Evolutionary conservation across 2,329 filamentous ascomycete species (phyloP), one percentile per base, ranked within the genome.

Genomic region (Lachnellula occidentalis): DNA sequence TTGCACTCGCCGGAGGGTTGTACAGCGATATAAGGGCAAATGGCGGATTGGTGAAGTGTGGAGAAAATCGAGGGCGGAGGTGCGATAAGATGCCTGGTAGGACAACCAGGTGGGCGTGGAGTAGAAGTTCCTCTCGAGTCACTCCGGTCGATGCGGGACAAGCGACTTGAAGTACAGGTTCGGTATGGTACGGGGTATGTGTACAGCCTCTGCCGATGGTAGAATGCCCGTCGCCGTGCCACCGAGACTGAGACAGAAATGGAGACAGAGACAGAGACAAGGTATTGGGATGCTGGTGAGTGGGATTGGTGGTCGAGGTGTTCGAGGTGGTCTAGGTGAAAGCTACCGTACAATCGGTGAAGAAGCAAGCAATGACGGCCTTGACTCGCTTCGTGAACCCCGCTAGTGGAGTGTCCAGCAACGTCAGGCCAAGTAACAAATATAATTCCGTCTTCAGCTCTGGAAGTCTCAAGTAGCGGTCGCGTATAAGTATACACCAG

Each of bases 1-100:
- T 60, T 60, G 54, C 42, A 43, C 27, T 53, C 51, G 53, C 61
- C 61, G 24, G 63, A 62, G 50, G 46, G 62, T 64, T 37, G 56
- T 43, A 61, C 61, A 55, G 50, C 47, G 51, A 53, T 52, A 54
- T 2, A 21, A 21, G 12, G 41, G 50, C 48, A 50, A 43, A 50
- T 57, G 53, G 57, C 50, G 56, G 55, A 57, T 55, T 50, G 48
- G 45, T 34, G 47, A 46, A 34, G 46, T 50, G 51, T 45, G 46
- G 54, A 45, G 48, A 55, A 37, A 57, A 47, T 48, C 37, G 42
- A 53, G 41, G 52, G 47, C 48, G 46, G 41, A 50, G 53, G 9
- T 12, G 41, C 19, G 48, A 53, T 34, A 54, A 50, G 9, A 31
- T 31, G 27, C 12, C 53, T 54, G 56, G 52, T 45, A 51, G 50